phyloP scores from a whole-genome alignment of 305 asterid species.

The Fraxinus xanthoxyloides region DNA sequence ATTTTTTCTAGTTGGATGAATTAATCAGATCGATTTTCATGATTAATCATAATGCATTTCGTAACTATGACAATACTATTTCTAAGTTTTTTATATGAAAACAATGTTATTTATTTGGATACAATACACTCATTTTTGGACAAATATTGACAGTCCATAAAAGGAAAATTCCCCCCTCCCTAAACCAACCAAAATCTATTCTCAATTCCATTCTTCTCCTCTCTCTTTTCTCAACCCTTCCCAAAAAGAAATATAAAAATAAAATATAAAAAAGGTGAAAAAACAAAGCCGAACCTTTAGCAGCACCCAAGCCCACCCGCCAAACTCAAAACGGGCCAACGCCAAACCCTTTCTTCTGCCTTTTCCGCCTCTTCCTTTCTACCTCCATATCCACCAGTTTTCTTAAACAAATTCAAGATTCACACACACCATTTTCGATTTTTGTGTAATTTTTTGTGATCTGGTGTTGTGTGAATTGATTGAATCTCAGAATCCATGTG shows the following conservation, averaged over 20 bases:
- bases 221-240: neutral
- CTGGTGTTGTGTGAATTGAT: conserved; percentile 6
- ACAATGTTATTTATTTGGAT: neutral
- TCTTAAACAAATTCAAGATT: neutral
- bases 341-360: conserved; percentile 31
- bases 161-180: neutral
- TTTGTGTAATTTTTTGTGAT: neutral
- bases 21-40: neutral
- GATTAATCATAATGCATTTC: neutral
- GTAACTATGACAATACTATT: neutral
- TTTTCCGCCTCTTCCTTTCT: conserved; percentile 31
- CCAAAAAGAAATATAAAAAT: neutral
- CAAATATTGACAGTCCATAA: neutral
- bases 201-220: neutral
- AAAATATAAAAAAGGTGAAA: neutral
- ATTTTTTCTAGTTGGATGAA: neutral
- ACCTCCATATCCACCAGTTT: conserved; percentile 18
- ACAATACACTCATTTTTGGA: neutral
- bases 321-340: conserved; percentile 5
- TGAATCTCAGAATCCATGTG: conserved; percentile 57
- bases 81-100: neutral
- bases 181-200: neutral
- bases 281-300: neutral
- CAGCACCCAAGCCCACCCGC: neutral
- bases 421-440: conserved; percentile 3